A percentile compares a stretch with the other conserved stretches of the same genome.
Evolutionary conservation across 2,329 filamentous ascomycete species (phyloP).

Genomic region (Pestalotiopsis sp.): DNA sequence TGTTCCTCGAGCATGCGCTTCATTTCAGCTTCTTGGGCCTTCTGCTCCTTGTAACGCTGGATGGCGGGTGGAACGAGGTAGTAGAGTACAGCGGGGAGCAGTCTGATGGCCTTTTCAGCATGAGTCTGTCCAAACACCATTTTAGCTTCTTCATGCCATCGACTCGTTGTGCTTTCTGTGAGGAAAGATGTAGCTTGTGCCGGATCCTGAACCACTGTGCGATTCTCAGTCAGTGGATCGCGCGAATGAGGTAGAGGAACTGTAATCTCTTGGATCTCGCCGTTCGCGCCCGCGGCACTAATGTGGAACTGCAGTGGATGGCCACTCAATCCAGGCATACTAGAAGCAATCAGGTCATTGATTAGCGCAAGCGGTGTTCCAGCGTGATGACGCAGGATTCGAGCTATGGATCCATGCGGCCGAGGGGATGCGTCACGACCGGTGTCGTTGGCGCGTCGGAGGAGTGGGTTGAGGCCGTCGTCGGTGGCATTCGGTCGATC

Average conservation of each 20-base stretch:
- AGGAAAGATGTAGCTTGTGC: constrained; percentile 77
- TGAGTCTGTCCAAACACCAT: constrained; percentile 77
- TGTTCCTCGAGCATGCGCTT: constrained; percentile 61
- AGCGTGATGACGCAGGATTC: constrained; percentile 47
- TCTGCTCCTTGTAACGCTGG: constrained; percentile 74
- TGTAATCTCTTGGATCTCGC: constrained; percentile 55
- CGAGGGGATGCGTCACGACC: constrained; percentile 52
- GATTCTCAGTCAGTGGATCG: constrained; percentile 48
- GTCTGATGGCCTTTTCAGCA: constrained; percentile 69
- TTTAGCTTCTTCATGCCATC: constrained; percentile 89
- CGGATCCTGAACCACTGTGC: constrained; percentile 62
- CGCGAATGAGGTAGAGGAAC: constrained; percentile 37
- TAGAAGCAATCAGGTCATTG: constrained; percentile 58
- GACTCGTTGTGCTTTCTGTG: constrained; percentile 69
- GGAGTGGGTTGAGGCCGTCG: constrained; percentile 84
- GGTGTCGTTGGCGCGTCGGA: constrained; percentile 63
- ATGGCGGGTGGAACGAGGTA: constrained; percentile 83
- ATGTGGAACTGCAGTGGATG: constrained; percentile 64
- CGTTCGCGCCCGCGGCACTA: constrained; percentile 48
- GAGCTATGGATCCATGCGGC: constrained; percentile 54
- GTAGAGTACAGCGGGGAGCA: constrained; percentile 71
- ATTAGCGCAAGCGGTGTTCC: constrained; percentile 59
- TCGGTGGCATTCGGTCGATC: constrained; percentile 64
- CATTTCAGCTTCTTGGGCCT: constrained; percentile 59
- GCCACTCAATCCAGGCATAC: constrained; percentile 46